Percentiles rank a stretch among this genome's conserved stretches.
These are phyloP conservation scores for Aspergillus cristatus DNA, from an alignment of 495 filamentous ascomycete genomes.

Conservation along the genomic window DNA sequence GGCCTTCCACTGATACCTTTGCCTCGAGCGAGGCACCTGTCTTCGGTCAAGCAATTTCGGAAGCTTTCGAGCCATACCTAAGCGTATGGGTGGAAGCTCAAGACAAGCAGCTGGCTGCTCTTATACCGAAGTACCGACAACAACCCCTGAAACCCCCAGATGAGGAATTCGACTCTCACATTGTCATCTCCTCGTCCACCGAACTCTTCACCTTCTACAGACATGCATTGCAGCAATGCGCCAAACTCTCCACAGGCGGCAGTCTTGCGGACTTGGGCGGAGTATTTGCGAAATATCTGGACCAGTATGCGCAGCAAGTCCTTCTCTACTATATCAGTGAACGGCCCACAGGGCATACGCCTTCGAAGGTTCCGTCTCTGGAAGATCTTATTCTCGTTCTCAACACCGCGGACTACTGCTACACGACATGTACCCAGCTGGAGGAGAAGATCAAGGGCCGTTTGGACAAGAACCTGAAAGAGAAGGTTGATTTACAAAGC, in stretches of 20 bases:
- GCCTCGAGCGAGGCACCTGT: slow-evolving; percentile 68
- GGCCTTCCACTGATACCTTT: slow-evolving; percentile 87
- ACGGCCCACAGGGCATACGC: slow-evolving; percentile 38
- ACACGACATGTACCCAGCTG: slow-evolving; percentile 80
- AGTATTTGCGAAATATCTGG: slow-evolving; percentile 85
- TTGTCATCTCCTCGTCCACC: slow-evolving; percentile 87
- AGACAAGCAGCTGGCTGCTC: slow-evolving; percentile 74
- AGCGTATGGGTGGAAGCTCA: slow-evolving; percentile 96
- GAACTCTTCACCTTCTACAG: slow-evolving; percentile 97
- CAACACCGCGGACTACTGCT: slow-evolving; percentile 97
- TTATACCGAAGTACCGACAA: slow-evolving; percentile 83
- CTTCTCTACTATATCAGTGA: slow-evolving; percentile 69
- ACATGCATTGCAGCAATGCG: slow-evolving; percentile 81
- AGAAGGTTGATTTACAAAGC: slow-evolving; percentile 76
- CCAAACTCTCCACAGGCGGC: slow-evolving; percentile 84
- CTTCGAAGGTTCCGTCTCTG: slow-evolving; percentile 48
- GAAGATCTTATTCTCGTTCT: slow-evolving; percentile 78
- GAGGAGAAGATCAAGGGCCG: slow-evolving; percentile 90
- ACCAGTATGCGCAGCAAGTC: slow-evolving; percentile 91
- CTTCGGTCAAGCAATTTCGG: slow-evolving; percentile 89
- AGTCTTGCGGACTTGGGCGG: slow-evolving; percentile 78
- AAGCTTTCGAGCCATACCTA: slow-evolving; percentile 94
- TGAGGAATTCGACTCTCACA: slow-evolving; percentile 84
- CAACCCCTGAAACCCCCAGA: slow-evolving; percentile 73
- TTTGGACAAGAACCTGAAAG: slow-evolving; percentile 67